Evolutionary conservation across 768 basidiomycete species (phyloP), one percentile per base, ranked within the genome.

Genomic region (Arthromyces matolae): DNA sequence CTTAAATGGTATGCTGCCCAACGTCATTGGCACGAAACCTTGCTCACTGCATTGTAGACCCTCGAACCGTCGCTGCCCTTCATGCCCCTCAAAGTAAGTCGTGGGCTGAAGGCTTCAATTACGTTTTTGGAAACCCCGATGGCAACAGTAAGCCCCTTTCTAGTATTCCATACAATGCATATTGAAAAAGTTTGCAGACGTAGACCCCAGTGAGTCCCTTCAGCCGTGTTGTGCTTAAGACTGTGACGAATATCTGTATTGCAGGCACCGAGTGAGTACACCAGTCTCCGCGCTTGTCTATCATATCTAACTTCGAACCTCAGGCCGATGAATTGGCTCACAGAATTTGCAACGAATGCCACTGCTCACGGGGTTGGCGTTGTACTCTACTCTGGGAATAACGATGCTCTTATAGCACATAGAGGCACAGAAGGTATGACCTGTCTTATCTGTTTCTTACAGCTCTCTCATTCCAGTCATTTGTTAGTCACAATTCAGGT

Each of bases 311-410:
- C 34, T 8, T 32, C 45, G 16, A n/a, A 38, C 22, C 16, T 23
- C 34, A 84, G 82, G 53, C 77, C 84, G 4, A 83, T 83, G 71
- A 72, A 66, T 19, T 85, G 84, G 62, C 65, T 87, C 24, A 70
- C 74, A 1, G 82, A 83, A 23, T 71, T 86, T n/a, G 83, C 84
- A 4, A 74, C 79, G 10, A 86, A 86, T 50, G 77, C 79, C 18
- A 73, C 83, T 0, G 69, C 67, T 1, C 74, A 73, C 5, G 62
- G 69, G 20, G 62, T 88, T 20, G 66, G 68, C 1, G 63, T 86
- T n/a, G 65, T 86, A 8, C 61, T 86, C 13, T 86, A 68, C 59
- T 84, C 84, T 20, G 86, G 79, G 12, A 87, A 87, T 55, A 80
- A 85, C 51, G 86, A 88, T 60, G 68, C 79, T 6, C 76, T 86